Base-by-base conservation (phyloP, 352 stramenopile genomes). In the Globisporangium emineosum region DNA sequence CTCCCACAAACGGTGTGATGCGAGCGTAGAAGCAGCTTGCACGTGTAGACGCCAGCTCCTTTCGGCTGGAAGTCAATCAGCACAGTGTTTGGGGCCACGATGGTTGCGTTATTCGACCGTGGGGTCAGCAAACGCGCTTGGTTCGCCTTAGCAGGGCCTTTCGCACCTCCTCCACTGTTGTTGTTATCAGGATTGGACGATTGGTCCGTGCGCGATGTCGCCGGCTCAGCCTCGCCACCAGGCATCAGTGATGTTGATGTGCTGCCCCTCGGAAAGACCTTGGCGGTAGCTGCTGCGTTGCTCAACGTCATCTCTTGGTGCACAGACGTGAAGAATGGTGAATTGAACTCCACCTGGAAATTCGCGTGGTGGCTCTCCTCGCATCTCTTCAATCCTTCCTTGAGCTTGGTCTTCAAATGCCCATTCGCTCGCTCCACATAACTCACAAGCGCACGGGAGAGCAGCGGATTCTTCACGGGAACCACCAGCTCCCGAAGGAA, bases 291-390 rank as follows among this genome's bases (percentile, higher is more conserved):
- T n/a, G 56, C 52, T 7, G 52, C 23, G 13, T 27, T 63, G 47
- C 70, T 83, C 17, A 86, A 40, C 1, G 73, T 81, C 25, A 93
- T 57, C 21, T 95, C 88, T 0, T 75, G 66, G 15, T 79, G 71
- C 2, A 83, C 72, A 0, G 86, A 72, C 17, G 83, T 66, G 49
- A 97, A 97, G 37, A 90, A 98, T 0, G 90, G 89, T 3, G 88
- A 97, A 54, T 97, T 96, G 42, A 97, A 81, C 49, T 93, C 81
- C 0, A 92, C 76, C 2, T 79, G 65, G 58, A 92, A 97, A 13
- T 19, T 78, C 0, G 65, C 68, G 60, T 93, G 84, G 42, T 94
- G 85, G 0, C 45, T 71, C 10, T 94, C 84, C 61, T 93, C 84
- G 54, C 86, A 96, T 13, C 77, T 78, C 33, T 90, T 92, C 0